These are phyloP conservation scores for Paraphaeosphaeria sporulosa DNA, from an alignment of 2,329 filamentous ascomycete species.

Conservation along the genomic window DNA sequence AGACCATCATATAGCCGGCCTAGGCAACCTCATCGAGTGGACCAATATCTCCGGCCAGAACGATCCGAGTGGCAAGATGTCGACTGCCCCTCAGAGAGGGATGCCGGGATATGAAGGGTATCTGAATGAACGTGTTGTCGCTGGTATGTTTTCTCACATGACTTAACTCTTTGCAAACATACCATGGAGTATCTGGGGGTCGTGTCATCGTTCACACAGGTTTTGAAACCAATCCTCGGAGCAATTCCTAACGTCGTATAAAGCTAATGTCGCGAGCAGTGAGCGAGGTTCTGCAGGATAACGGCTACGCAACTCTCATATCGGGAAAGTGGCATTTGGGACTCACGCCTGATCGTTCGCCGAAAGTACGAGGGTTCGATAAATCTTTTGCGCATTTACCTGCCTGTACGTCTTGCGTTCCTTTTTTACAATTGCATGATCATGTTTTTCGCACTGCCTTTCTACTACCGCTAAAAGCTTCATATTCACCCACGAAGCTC, in stretches of 20 bases:
- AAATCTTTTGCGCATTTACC: slow-evolving; percentile 66
- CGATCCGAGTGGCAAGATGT: no score
- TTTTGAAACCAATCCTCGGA: no score
- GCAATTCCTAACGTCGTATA: no score
- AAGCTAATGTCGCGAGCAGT: slow-evolving; percentile 48
- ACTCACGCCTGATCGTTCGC: slow-evolving; percentile 64
- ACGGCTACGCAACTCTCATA: slow-evolving; percentile 68
- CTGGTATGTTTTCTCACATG: slow-evolving; percentile 2
- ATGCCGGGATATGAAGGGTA: slow-evolving; percentile 71
- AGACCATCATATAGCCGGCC: slow-evolving; percentile 66
- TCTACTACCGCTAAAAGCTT: not conserved
- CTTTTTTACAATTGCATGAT: no score
- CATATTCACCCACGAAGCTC: no score
- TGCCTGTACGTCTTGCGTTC: slow-evolving; percentile 35
- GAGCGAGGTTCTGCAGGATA: slow-evolving; percentile 65
- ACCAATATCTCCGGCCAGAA: slow-evolving; percentile 61
- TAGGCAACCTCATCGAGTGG: slow-evolving; percentile 62
- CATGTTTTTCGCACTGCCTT: no score
- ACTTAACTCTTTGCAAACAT: no score
- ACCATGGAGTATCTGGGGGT: no score
- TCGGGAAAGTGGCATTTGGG: slow-evolving; percentile 71
- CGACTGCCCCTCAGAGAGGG: slow-evolving; percentile 62
- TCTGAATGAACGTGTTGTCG: slow-evolving; percentile 64
- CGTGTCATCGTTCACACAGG: no score
- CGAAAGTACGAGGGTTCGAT: slow-evolving; percentile 66